Base-by-base conservation (phyloP, 2,329 filamentous ascomycete species). In the Fusarium temperatum region DNA sequence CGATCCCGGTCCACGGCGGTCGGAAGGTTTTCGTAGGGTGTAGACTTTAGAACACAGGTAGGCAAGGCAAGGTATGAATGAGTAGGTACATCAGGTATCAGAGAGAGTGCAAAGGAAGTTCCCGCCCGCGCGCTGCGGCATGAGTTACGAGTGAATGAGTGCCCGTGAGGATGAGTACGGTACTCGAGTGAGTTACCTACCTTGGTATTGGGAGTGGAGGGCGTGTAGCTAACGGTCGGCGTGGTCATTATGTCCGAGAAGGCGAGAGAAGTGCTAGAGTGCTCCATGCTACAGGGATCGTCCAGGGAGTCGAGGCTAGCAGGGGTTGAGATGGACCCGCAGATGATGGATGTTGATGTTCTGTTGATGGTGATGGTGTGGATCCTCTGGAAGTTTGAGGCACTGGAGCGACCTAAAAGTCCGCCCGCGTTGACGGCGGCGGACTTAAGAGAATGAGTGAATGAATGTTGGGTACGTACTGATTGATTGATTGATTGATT, bases 221-320 rank as follows among this genome's bases (percentile, higher is more conserved):
- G 71, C 30, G 72, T 78, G 75, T 14, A 28, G 56, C 66, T 78
- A 81, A 70, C 64, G 54, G 76, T 82, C 81, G 81, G 81, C 78
- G 74, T 77, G 77, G 76, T 82, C 74, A 80, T 83, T 84, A 83
- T 84, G 82, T 84, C 82, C 83, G 83, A 84, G 81, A 76, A 72
- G 66, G 78, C 78, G 78, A 80, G 78, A 66, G 70, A 56, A 63
- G 47, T 51, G 56, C 56, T 38, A 59, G 24, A 50, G 32, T 51
- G 44, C 55, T 50, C 41, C 24, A 48, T 58, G 56, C 11, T 51
- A 50, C 70, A 75, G 71, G 76, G 73, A 71, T 74, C 53, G 57
- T 53, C 44, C 53, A 75, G 66, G 62, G 65, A 73, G 68, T 50
- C 50, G 60, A 54, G 54, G 41, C 55, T 58, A 57, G n/a, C 50